Conservation (phyloP, 495 filamentous ascomycete genomes). For the Staphylotrichum longicolle region DNA sequence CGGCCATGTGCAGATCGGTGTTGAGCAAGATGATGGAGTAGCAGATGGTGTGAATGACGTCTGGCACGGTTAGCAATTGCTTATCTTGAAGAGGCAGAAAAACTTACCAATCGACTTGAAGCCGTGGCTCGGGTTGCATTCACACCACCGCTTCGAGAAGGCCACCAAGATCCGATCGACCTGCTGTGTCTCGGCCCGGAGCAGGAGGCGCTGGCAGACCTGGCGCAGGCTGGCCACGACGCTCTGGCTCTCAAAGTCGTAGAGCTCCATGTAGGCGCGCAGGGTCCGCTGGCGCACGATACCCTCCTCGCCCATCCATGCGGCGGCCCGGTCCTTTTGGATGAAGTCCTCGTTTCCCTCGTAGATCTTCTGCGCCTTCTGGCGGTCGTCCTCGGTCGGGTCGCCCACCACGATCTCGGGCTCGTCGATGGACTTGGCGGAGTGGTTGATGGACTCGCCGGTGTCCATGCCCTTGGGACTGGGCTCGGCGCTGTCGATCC, state of each 20-base stretch:
- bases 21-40: constrained; percentile 95
- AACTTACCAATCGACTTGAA: constrained; percentile 82
- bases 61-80: constrained; percentile 40
- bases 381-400: constrained; percentile 63
- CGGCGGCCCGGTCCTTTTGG: constrained; percentile 71
- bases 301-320: constrained; percentile 83
- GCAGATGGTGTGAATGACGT: constrained; percentile 95
- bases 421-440: constrained; percentile 47
- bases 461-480: constrained; percentile 25
- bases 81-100: background rate
- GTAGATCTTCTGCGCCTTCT: constrained; percentile 77
- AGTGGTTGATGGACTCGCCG: constrained; percentile 25
- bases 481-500: constrained; percentile 35
- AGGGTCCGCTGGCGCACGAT: constrained; percentile 63
- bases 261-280: constrained; percentile 87
- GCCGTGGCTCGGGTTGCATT: constrained; percentile 90
- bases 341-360: constrained; percentile 82
- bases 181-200: constrained; percentile 94
- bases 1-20: constrained; percentile 91
- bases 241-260: constrained; percentile 79
- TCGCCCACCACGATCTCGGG: constrained; percentile 47
- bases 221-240: constrained; percentile 75
- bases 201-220: constrained; percentile 76
- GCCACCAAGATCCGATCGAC: constrained; percentile 90
- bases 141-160: constrained; percentile 86